These are phyloP conservation scores for Pythium dissimile DNA, from an alignment of 352 stramenopile genomes.

Conservation along the genomic window DNA sequence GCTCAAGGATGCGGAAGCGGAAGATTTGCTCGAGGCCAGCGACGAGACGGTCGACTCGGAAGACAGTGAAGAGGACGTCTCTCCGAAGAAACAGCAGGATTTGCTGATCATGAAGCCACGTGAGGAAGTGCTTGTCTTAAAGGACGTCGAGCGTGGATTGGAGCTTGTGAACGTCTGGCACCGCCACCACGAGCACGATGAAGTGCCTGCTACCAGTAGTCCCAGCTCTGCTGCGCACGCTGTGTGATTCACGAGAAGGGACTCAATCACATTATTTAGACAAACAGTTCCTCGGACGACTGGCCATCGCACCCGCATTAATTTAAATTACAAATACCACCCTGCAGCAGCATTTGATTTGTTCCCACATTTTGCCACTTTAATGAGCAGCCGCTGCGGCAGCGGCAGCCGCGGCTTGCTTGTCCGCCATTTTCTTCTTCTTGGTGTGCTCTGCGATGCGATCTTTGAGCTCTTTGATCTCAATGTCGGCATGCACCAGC, in stretches of 20 bases:
- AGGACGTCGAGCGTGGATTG: constrained; percentile 53
- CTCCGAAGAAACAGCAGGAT: constrained; percentile 18
- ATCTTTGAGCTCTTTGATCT: constrained; percentile 74
- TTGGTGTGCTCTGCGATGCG: constrained; percentile 74
- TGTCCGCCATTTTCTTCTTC: constrained; percentile 69
- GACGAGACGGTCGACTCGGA: constrained; percentile 65
- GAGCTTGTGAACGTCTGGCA: constrained; percentile 73
- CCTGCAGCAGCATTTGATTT: not conserved
- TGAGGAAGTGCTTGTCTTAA: constrained; percentile 31
- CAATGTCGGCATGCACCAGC: constrained; percentile 58
- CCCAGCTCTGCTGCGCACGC: constrained; percentile 22
- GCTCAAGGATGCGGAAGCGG: constrained; percentile 36
- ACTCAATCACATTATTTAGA: constrained; percentile 17
- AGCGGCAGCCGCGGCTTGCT: constrained; percentile 28
- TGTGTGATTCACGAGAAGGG: constrained; percentile 23
- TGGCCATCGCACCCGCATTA: constrained; percentile 11
- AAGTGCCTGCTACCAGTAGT: constrained; percentile 11
- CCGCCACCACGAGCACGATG: constrained; percentile 35
- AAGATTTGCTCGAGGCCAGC: constrained; percentile 55
- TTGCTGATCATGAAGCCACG: constrained; percentile 26
- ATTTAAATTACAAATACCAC: constrained; percentile 23
- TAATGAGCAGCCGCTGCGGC: constrained; percentile 4
- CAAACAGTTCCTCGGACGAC: not conserved
- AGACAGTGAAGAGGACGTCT: constrained; percentile 36
- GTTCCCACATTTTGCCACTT: not conserved